Evolutionary conservation across 2,329 filamentous ascomycete genomes (phyloP), one percentile per base, ranked within the genome.

Genomic region (Penicillium nordicum): DNA sequence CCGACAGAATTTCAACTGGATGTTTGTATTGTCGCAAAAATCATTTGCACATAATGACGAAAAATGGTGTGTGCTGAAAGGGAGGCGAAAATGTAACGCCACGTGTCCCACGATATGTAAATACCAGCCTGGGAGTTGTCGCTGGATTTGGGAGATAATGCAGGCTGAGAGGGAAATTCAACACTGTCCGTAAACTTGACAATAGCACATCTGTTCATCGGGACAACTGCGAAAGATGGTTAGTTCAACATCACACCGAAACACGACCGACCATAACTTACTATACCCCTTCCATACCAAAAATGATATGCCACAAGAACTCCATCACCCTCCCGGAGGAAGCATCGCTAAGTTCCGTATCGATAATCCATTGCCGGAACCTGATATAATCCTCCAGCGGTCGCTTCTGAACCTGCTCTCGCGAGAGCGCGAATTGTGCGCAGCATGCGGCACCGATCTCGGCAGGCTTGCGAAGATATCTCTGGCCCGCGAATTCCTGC

Each of bases 251-350:
- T 29, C 18, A 41, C 21, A 52, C 5, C 12, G 16, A 25, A 30
- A 21, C 6, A 2, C 37, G 30, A 44, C 14, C 21, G 48, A 16
- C 8, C 5, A 41, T 16, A 34, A 68, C 73, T 62, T 64, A 77
- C 74, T 75, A 73, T 18, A 78, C 69, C 8, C 74, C 67, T 23
- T 73, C 65, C 64, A 70, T 72, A 34, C 74, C 73, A 56, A 77
- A 82, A 69, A 80, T 77, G 69, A 84, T 78, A 68, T 88, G 86
- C 85, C 85, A 88, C 18, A 85, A 70, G 63, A 86, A 88, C 66
- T 88, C 85, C 67, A 87, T 79, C 2, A 87, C 79, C 23, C 85
- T 75, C 2, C 85, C 85, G 29, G 80, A 84, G 27, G 81, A 69
- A 18, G 78, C 77, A 65, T 87, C 83, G 5, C 76, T 76, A 49